Evolutionary conservation across 78 protist species (phyloP).

Genomic region (Dictyostelium intermedium): DNA sequence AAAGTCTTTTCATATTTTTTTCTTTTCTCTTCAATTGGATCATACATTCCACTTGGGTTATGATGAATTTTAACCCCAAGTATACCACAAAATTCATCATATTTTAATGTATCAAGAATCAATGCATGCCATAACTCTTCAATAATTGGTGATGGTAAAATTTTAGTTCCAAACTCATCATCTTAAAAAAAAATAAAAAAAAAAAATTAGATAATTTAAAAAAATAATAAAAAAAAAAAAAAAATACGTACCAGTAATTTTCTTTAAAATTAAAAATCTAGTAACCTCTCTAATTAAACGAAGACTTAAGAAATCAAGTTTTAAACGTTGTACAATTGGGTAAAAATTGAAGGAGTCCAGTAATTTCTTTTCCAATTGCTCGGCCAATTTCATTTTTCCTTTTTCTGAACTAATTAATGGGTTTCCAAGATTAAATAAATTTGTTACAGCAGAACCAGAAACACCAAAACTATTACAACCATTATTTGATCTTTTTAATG

Average conservation of each 20-base stretch:
- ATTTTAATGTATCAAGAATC: not conserved
- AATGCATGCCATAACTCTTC: not conserved
- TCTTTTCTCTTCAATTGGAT: not conserved
- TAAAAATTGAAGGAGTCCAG: not conserved
- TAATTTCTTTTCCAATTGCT: not conserved
- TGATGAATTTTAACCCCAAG: not conserved
- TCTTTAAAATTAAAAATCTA: not conserved
- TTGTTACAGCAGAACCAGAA: not conserved
- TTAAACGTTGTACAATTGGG: not conserved
- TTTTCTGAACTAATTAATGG: not conserved
- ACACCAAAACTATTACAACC: not conserved
- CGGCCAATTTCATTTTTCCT: not conserved
- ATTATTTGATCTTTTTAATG: slow-evolving; percentile 2
- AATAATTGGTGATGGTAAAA: not conserved
- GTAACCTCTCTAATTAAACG: not conserved
- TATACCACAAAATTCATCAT: not conserved
- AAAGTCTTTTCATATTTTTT: not conserved
- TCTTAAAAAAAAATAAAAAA: not conserved
- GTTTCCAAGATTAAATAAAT: not conserved
- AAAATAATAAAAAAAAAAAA: not conserved
- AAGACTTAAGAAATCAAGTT: not conserved
- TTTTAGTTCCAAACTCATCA: not conserved
- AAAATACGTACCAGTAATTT: not conserved
- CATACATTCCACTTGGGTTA: not conserved
- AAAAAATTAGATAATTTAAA: too few species aligned